Conservation (phyloP, 495 filamentous ascomycete species). For the Penicillium simplicissimum region DNA sequence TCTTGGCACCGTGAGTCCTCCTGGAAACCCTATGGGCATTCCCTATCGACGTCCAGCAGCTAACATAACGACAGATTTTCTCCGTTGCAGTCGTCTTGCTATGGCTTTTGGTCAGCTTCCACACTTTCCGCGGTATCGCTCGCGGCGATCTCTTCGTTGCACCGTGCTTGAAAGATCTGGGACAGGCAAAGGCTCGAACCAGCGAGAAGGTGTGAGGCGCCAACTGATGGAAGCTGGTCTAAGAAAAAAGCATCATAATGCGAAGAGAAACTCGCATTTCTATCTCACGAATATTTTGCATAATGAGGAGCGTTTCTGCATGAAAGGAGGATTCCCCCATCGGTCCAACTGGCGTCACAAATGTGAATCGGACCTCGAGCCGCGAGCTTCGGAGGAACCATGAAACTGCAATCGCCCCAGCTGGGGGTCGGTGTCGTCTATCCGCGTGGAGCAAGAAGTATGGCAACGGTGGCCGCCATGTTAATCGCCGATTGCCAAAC, state of each 20-base stretch:
- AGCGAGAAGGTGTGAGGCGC: neutral
- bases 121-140: neutral
- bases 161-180: conserved; percentile 11
- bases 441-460: neutral
- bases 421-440: too few relatives aligned
- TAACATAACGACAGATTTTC: conserved; percentile 10
- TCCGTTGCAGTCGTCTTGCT: conserved; percentile 10
- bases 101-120: conserved; percentile 12
- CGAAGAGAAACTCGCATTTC: too few relatives aligned
- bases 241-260: neutral
- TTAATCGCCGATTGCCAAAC: too few relatives aligned
- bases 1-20: conserved; percentile 34
- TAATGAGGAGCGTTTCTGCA: too few relatives aligned
- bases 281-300: too few relatives aligned
- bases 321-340: too few relatives aligned
- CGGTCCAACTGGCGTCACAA: too few relatives aligned
- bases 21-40: too few relatives aligned
- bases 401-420: too few relatives aligned
- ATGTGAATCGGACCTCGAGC: too few relatives aligned
- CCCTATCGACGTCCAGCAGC: neutral
- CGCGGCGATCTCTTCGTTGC: conserved; percentile 11
- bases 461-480: neutral
- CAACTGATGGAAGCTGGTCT: neutral
- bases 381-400: too few relatives aligned
- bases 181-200: neutral